Conservation (phyloP, 75 land plant genomes). For the Sequoiadendron giganteum region DNA sequence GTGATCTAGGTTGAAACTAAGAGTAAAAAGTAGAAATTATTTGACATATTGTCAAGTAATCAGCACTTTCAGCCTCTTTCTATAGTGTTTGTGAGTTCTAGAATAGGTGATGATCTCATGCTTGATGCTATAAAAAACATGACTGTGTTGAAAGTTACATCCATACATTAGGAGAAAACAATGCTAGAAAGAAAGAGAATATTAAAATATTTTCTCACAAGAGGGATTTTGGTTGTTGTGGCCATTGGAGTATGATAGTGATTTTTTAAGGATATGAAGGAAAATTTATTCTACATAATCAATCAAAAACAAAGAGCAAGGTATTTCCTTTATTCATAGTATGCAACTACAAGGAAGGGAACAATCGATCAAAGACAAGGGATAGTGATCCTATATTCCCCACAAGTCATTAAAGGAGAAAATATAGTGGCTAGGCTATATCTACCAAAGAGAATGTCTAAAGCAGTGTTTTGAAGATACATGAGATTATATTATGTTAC, state of each 20-base stretch:
- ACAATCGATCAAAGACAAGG: no score
- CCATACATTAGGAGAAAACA: conserved; percentile 87
- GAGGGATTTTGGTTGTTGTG: conserved; percentile 70
- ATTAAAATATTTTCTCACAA: conserved; percentile 56
- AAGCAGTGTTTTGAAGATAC: no score
- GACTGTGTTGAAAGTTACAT: conserved; percentile 57
- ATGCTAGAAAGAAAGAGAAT: conserved; percentile 83
- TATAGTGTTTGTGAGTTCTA: conserved; percentile 80
- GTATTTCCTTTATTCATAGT: no score
- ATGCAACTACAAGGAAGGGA: no score
- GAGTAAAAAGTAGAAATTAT: conserved; percentile 83
- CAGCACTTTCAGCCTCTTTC: conserved; percentile 79
- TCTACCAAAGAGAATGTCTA: no score
- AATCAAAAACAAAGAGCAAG: no score
- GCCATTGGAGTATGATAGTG: conserved; percentile 92
- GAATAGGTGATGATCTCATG: conserved; percentile 78
- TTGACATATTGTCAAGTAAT: conserved; percentile 71
- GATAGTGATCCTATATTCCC: no score
- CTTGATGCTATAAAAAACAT: conserved; percentile 60
- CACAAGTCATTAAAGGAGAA: no score
- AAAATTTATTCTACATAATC: no score
- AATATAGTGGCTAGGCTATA: no score
- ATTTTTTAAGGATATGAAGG: no score
- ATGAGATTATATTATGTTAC: no score
- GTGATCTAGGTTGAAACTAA: conserved; percentile 91